A percentile compares a stretch with the other conserved stretches of the same genome.
Evolutionary conservation across 129 eudicot species (phyloP).

Genomic region (Arctium minus): DNA sequence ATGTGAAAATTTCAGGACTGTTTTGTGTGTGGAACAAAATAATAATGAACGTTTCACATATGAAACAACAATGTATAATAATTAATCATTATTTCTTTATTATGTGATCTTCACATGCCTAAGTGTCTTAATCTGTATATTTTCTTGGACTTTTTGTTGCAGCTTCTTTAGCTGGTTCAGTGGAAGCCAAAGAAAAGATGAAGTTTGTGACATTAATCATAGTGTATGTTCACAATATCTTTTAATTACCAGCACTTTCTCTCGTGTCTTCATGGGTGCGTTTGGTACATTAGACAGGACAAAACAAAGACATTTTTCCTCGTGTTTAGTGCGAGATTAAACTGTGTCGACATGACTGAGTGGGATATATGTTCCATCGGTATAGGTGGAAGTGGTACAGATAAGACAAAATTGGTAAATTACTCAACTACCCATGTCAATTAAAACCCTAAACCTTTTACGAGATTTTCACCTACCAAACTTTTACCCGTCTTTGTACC

Average conservation of each 20-base stretch:
- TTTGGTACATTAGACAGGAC: not conserved
- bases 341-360: no score
- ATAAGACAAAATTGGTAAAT: not conserved
- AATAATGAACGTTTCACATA: not conserved
- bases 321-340: no score
- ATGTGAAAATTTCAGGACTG: not conserved
- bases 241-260: not conserved
- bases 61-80: not conserved
- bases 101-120: not conserved
- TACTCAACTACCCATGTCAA: not conserved
- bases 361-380: not conserved
- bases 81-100: not conserved
- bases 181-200: slow-evolving; percentile 56
- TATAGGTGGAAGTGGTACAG: not conserved
- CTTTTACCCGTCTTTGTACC: not conserved
- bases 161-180: slow-evolving; percentile 93
- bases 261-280: not conserved
- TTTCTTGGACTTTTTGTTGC: slow-evolving; percentile 21
- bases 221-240: slow-evolving; percentile 40
- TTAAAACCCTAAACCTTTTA: not conserved
- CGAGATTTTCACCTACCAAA: not conserved
- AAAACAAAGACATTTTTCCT: not conserved
- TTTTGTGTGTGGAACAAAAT: not conserved
- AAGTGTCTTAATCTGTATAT: slow-evolving; percentile 1
- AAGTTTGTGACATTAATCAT: slow-evolving; percentile 48